phyloP scores from a whole-genome alignment of 495 filamentous ascomycete genomes.

The Trichoderma orchidacearum region DNA sequence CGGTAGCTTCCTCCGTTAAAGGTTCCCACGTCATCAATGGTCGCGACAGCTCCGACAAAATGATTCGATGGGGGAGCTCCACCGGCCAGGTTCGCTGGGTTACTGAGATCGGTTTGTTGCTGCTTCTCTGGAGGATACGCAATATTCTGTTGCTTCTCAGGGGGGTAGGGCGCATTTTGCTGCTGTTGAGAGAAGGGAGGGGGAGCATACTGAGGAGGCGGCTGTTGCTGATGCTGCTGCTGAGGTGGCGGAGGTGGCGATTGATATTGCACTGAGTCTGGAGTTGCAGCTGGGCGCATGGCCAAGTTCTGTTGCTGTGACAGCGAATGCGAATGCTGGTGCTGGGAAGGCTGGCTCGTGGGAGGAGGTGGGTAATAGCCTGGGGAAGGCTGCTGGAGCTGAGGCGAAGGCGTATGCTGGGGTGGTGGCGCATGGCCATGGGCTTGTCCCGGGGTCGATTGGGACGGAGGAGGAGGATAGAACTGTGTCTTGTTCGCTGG shows the following conservation, averaged over 20 bases:
- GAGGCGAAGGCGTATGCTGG: slow-evolving; percentile 19
- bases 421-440: slow-evolving; percentile 21
- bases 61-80: slow-evolving; percentile 24
- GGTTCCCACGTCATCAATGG: slow-evolving; percentile 71
- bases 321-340: slow-evolving; percentile 4
- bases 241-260: slow-evolving; percentile 7
- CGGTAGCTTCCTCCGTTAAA: slow-evolving; percentile 94
- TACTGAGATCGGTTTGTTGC: slow-evolving; percentile 11
- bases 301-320: not conserved
- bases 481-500: slow-evolving; percentile 33
- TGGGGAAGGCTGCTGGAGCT: slow-evolving; percentile 17
- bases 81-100: slow-evolving; percentile 13
- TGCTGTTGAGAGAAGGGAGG: slow-evolving; percentile 20
- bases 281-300: not conserved
- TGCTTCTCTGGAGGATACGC: slow-evolving; percentile 10
- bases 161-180: slow-evolving; percentile 15
- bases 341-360: not conserved
- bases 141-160: slow-evolving; percentile 20
- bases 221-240: slow-evolving; percentile 13
- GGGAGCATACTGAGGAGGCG: slow-evolving; percentile 12
- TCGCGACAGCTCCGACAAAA: slow-evolving; percentile 46
- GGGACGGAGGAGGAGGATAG: slow-evolving; percentile 25
- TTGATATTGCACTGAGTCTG: not conserved
- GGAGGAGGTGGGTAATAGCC: slow-evolving; percentile 1
- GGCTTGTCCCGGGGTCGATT: slow-evolving; percentile 9